A percentile compares a stretch with the other conserved stretches of the same genome.
These are phyloP conservation scores for Echinosophora koreensis DNA, from an alignment of 306 rosid species.

Conservation along the genomic window DNA sequence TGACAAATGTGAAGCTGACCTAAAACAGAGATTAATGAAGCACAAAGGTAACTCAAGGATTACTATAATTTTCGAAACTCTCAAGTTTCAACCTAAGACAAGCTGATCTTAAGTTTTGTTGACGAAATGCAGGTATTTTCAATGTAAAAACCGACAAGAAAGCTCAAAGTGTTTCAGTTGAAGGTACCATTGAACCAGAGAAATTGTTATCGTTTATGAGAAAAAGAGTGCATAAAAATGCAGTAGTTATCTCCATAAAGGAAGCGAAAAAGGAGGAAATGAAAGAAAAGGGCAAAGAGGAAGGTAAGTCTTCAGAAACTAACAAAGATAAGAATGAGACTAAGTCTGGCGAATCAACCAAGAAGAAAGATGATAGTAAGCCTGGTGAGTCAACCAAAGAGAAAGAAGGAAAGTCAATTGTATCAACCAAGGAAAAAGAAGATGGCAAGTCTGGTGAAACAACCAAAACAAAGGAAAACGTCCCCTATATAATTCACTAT, in stretches of 20 bases:
- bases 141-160: constrained; percentile 74
- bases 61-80: background rate
- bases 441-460: constrained; percentile 21
- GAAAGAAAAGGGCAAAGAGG: constrained; percentile 47
- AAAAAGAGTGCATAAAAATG: constrained; percentile 71
- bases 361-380: constrained; percentile 23
- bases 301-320: constrained; percentile 32
- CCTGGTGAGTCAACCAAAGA: background rate
- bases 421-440: background rate
- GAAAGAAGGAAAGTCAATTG: background rate
- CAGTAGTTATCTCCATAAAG: constrained; percentile 60
- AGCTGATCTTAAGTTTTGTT: background rate
- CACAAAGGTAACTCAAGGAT: constrained; percentile 60
- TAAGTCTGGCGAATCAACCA: constrained; percentile 26
- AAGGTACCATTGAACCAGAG: constrained; percentile 80
- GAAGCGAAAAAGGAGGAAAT: constrained; percentile 49
- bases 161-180: constrained; percentile 61
- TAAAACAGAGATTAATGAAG: constrained; percentile 60
- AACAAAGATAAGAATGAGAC: constrained; percentile 36
- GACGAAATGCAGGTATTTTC: constrained; percentile 59
- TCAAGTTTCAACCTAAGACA: background rate
- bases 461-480: constrained; percentile 53
- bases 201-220: constrained; percentile 59
- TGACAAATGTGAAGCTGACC: constrained; percentile 80
- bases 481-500: constrained; percentile 84